phyloP scores from a whole-genome alignment of 805 yeast genomes.

The Huiozyma naganishii region DNA sequence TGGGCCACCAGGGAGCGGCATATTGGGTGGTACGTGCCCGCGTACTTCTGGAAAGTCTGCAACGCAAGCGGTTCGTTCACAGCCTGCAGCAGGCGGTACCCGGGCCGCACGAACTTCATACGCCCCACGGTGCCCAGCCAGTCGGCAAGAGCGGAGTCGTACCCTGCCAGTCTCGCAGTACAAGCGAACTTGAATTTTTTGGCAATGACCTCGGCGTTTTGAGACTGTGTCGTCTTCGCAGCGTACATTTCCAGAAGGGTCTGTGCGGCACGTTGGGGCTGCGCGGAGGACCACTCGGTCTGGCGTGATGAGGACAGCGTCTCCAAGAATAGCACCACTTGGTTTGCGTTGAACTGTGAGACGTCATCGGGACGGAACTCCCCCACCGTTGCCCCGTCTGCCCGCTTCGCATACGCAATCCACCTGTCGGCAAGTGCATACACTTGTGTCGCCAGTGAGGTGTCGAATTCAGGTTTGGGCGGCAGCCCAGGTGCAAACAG shows the following conservation, averaged over 20 bases:
- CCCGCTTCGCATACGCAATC: conserved; percentile 32
- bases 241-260: conserved; percentile 31
- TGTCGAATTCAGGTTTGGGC: conserved; percentile 74
- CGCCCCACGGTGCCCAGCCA: conserved; percentile 91
- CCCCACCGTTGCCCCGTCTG: conserved; percentile 13
- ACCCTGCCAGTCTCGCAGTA: conserved; percentile 36
- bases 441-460: conserved; percentile 66
- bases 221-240: conserved; percentile 37
- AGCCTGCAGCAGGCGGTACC: conserved; percentile 51
- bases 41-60: conserved; percentile 48
- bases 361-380: conserved; percentile 42
- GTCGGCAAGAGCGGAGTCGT: conserved; percentile 48
- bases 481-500: conserved; percentile 77
- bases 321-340: conserved; percentile 70
- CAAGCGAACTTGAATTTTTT: conserved; percentile 67
- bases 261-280: conserved; percentile 26
- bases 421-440: conserved; percentile 55
- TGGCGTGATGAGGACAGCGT: conserved; percentile 39
- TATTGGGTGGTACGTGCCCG: conserved; percentile 69
- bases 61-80: conserved; percentile 61
- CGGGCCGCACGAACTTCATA: conserved; percentile 90
- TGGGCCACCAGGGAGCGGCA: conserved; percentile 74
- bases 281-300: conserved; percentile 26
- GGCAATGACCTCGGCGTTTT: conserved; percentile 72
- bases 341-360: conserved; percentile 54